These are phyloP conservation scores for Macrocybe gigantea DNA, from an alignment of 768 basidiomycete species.

Conservation along the genomic window DNA sequence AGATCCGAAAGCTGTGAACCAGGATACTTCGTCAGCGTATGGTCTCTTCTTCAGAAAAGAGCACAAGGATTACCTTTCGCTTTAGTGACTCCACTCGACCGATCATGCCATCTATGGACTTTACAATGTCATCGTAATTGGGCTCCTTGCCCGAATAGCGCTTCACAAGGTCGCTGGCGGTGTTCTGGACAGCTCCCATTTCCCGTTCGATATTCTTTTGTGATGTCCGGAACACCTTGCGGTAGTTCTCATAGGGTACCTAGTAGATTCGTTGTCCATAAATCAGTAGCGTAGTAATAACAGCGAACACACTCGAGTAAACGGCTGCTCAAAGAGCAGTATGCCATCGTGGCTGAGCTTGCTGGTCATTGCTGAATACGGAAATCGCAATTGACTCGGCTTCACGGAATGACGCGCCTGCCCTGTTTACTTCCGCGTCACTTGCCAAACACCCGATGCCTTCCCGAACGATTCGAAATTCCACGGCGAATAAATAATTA, in stretches of 20 bases:
- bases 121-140: slow-evolving; percentile 43
- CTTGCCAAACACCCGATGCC: too few species aligned
- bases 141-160: slow-evolving; percentile 32
- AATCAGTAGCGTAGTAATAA: neutral
- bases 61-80: slow-evolving; percentile 67
- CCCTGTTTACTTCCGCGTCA: too few species aligned
- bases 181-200: slow-evolving; percentile 49
- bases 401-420: too few species aligned
- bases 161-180: slow-evolving; percentile 55
- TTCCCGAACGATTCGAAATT: too few species aligned
- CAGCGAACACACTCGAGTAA: slow-evolving; percentile 50
- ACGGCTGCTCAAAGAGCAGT: slow-evolving; percentile 81
- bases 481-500: too few species aligned
- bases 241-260: slow-evolving; percentile 89
- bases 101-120: slow-evolving; percentile 72
- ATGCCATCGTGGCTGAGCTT: slow-evolving; percentile 70
- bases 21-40: slow-evolving; percentile 1
- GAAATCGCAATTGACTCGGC: too few species aligned
- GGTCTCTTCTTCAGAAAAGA: neutral
- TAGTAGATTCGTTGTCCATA: slow-evolving; percentile 20
- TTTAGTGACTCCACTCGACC: slow-evolving; percentile 73
- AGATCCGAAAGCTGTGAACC: slow-evolving; percentile 37
- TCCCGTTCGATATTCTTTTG: slow-evolving; percentile 83
- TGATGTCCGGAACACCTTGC: slow-evolving; percentile 79
- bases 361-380: slow-evolving; percentile 26